These are phyloP conservation scores for Mimosa pudica DNA, from an alignment of 306 rosid genomes.

Conservation along the genomic window DNA sequence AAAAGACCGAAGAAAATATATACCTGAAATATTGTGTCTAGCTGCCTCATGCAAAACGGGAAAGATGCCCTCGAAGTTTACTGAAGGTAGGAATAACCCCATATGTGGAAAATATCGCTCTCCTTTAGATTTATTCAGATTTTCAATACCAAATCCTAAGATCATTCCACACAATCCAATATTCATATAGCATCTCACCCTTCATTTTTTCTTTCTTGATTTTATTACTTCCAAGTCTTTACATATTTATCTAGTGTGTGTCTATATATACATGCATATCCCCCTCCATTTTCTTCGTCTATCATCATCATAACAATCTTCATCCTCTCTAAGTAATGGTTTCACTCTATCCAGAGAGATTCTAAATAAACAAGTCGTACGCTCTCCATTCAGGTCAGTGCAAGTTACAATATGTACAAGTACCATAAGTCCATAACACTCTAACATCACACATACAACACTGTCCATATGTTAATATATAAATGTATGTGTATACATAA, in stretches of 20 bases:
- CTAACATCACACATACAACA: background rate
- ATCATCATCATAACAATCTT: background rate
- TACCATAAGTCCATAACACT: background rate
- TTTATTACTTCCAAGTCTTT: constrained; percentile 28
- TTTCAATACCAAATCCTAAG: constrained; percentile 38
- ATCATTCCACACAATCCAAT: constrained; percentile 25
- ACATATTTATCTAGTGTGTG: background rate
- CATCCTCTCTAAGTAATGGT: constrained; percentile 2
- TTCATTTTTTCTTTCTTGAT: constrained; percentile 1
- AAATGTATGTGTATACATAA: no score
- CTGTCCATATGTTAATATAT: background rate
- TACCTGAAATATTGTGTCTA: constrained; percentile 32
- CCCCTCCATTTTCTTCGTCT: background rate
- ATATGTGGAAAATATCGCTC: constrained; percentile 45
- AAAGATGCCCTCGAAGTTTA: constrained; percentile 34
- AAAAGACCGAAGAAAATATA: constrained; percentile 32
- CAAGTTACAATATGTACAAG: no score
- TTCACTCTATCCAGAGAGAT: background rate
- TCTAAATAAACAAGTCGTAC: background rate
- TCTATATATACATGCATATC: background rate
- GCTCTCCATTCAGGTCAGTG: background rate
- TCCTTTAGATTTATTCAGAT: constrained; percentile 41
- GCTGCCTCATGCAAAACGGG: constrained; percentile 37
- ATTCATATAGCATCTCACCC: constrained; percentile 29
- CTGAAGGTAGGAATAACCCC: constrained; percentile 36